phyloP scores from a whole-genome alignment of 768 basidiomycete species.

The Cubamyces sp. region DNA sequence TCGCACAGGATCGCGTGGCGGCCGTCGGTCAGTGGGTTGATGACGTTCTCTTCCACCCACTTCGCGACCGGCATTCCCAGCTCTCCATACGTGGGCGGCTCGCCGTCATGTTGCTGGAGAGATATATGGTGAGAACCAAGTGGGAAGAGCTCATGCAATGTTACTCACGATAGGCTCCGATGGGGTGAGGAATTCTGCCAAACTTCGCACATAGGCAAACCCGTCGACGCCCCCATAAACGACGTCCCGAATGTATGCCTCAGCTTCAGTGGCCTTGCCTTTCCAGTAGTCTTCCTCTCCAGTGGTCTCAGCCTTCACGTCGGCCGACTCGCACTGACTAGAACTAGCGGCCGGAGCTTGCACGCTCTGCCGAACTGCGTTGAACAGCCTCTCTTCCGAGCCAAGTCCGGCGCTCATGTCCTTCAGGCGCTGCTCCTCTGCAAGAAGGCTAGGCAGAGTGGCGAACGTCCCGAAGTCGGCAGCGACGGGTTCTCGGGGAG shows the following conservation, averaged over 20 bases:
- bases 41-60: constrained; percentile 45
- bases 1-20: constrained; percentile 43
- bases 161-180: constrained; percentile 29
- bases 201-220: constrained; percentile 72
- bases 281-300: constrained; percentile 50
- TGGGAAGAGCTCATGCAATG: too few species aligned
- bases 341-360: constrained; percentile 17
- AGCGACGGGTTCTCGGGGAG: constrained; percentile 54
- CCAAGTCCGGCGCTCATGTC: constrained; percentile 29
- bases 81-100: constrained; percentile 21
- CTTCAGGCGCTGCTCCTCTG: constrained; percentile 24
- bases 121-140: too few species aligned
- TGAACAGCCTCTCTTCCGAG: constrained; percentile 37
- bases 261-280: constrained; percentile 53
- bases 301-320: constrained; percentile 28
- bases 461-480: constrained; percentile 69
- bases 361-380: constrained; percentile 27
- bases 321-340: not conserved
- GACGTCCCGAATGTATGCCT: constrained; percentile 70
- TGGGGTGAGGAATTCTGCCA: constrained; percentile 68
- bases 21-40: constrained; percentile 46
- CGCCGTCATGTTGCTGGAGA: constrained; percentile 18
- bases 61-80: constrained; percentile 42
- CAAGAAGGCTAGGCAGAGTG: constrained; percentile 47
- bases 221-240: constrained; percentile 83